phyloP scores from a whole-genome alignment of 2,329 filamentous ascomycete genomes.

The Botrytis tulipae region DNA sequence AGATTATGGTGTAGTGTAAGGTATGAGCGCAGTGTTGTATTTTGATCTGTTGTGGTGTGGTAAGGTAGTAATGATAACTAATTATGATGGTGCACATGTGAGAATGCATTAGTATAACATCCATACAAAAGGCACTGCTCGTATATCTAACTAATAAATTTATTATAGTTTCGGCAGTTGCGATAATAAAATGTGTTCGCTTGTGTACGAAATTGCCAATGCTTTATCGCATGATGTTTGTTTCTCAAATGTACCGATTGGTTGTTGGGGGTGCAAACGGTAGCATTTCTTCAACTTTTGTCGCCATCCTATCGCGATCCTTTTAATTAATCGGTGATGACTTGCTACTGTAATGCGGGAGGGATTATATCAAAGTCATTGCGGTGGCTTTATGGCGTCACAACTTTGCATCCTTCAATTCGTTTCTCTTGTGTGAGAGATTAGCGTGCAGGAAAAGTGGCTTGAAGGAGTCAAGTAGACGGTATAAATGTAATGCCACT shows the following conservation, averaged over 20 bases:
- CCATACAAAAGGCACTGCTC: neutral
- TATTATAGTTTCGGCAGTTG: neutral
- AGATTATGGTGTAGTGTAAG: neutral
- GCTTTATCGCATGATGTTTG: neutral
- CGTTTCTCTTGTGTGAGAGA: neutral
- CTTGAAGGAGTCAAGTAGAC: neutral
- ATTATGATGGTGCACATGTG: neutral
- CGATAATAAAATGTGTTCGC: neutral
- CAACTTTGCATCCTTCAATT: neutral
- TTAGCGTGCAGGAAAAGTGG: neutral
- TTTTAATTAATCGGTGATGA: neutral
- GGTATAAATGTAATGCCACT: neutral
- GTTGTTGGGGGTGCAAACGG: neutral
- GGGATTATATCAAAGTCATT: neutral
- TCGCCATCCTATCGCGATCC: neutral
- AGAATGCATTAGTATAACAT: neutral
- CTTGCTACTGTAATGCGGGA: neutral
- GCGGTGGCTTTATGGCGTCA: neutral
- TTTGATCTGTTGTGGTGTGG: neutral
- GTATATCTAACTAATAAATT: neutral
- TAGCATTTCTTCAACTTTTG: neutral
- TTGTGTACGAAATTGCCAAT: neutral
- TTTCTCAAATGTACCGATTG: neutral
- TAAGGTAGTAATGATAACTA: neutral
- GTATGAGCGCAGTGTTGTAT: slow-evolving; percentile 6